phyloP scores from a whole-genome alignment of 139 green algal species.

The Dunaliella primolecta region DNA sequence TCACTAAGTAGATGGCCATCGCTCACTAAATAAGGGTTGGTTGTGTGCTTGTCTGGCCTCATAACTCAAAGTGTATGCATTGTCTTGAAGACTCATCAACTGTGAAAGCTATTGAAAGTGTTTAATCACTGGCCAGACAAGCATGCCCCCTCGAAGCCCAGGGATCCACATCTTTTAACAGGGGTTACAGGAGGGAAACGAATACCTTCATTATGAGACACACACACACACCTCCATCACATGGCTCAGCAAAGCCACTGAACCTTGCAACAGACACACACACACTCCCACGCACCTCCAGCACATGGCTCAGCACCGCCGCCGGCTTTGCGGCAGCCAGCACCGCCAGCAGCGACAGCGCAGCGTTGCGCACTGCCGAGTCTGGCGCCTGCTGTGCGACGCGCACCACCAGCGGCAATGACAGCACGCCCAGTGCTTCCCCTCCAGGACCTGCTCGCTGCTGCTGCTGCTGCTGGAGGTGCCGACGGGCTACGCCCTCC shows the following conservation, averaged over 20 bases:
- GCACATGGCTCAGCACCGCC: constrained; percentile 54
- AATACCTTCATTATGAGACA: too few relatives aligned
- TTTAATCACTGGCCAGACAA: constrained; percentile 42
- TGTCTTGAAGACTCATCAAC: constrained; percentile 46
- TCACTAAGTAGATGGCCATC: too few relatives aligned
- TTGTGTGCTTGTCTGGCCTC: constrained; percentile 17
- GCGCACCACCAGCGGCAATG: constrained; percentile 57
- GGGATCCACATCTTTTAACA: too few relatives aligned
- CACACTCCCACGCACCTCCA: constrained; percentile 43
- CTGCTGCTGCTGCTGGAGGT: background rate
- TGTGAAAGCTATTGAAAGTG: constrained; percentile 51
- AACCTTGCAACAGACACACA: background rate
- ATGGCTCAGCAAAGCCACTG: too few relatives aligned
- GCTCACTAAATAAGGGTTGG: too few relatives aligned
- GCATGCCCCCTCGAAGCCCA: background rate
- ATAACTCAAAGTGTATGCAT: constrained; percentile 29
- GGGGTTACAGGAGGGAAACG: too few relatives aligned
- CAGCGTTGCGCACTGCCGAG: constrained; percentile 57
- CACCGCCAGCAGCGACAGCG: constrained; percentile 60
- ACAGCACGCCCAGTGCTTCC: constrained; percentile 4
- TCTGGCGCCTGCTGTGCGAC: constrained; percentile 53
- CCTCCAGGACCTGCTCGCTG: background rate
- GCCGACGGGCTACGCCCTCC: constrained; percentile 25
- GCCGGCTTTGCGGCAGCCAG: constrained; percentile 45
- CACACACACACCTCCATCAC: background rate